These are phyloP conservation scores for Aechmea fasciata DNA, from an alignment of 176 grass and related monocot genomes.

Conservation along the genomic window DNA sequence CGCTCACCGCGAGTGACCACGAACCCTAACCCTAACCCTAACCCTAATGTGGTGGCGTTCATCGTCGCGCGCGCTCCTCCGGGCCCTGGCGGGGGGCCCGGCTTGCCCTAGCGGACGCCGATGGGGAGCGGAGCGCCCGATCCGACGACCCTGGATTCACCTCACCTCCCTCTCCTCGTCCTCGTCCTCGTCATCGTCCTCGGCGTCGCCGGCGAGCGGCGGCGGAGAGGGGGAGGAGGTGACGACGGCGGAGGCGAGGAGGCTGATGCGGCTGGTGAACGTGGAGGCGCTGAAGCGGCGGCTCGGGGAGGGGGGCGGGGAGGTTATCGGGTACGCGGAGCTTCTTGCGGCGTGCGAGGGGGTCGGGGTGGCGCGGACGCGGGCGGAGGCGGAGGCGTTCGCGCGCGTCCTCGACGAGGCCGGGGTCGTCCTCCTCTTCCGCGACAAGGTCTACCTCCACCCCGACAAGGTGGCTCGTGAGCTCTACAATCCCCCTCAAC, in stretches of 20 bases:
- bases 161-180: neutral
- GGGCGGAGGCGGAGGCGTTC: slow-evolving; percentile 35
- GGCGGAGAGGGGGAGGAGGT: neutral
- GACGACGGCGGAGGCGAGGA: slow-evolving; percentile 37
- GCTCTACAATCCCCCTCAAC: neutral
- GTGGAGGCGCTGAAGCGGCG: slow-evolving; percentile 52
- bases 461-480: slow-evolving; percentile 42
- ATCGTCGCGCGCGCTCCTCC: neutral
- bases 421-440: slow-evolving; percentile 52
- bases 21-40: no score
- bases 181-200: neutral
- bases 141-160: neutral
- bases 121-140: neutral
- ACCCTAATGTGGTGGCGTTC: neutral
- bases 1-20: neutral
- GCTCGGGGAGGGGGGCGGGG: slow-evolving; percentile 29
- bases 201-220: neutral
- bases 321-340: slow-evolving; percentile 39
- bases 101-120: neutral
- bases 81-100: neutral
- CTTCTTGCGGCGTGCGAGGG: slow-evolving; percentile 51
- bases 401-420: slow-evolving; percentile 36
- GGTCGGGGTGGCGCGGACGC: slow-evolving; percentile 39
- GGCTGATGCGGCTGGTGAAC: slow-evolving; percentile 47
- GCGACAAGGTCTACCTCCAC: slow-evolving; percentile 67